Percentiles rank a stretch among this genome's conserved stretches.
Conservation (phyloP, 495 filamentous ascomycete genomes). For the Evernia prunastri region DNA sequence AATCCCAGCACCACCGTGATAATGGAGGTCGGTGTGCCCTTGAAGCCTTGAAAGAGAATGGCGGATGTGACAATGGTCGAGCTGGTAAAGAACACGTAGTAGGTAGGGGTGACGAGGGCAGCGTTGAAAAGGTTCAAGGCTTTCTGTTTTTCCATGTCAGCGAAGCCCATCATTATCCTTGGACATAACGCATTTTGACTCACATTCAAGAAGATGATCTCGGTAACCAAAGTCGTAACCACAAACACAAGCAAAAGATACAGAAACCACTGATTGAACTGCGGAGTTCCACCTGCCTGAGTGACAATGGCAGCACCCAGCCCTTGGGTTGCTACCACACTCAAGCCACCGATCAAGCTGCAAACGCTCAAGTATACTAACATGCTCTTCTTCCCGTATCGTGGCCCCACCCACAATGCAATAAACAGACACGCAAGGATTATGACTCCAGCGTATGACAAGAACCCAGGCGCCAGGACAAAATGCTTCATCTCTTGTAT, state of each 20-base stretch:
- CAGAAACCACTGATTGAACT: constrained; percentile 97
- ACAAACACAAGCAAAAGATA: constrained; percentile 92
- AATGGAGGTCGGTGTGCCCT: constrained; percentile 73
- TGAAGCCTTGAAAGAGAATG: constrained; percentile 90
- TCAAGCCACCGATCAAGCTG: constrained; percentile 88
- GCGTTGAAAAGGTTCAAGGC: constrained; percentile 96
- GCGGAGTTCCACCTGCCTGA: constrained; percentile 68
- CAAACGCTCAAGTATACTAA: constrained; percentile 94
- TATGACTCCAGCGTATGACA: constrained; percentile 78
- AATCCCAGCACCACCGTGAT: constrained; percentile 90
- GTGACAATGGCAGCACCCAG: constrained; percentile 86
- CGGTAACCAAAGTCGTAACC: constrained; percentile 75
- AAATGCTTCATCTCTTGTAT: constrained; percentile 93
- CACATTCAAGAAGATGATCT: constrained; percentile 94
- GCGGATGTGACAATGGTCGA: constrained; percentile 91
- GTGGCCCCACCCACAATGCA: constrained; percentile 77
- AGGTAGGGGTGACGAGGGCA: constrained; percentile 92
- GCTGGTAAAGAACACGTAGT: constrained; percentile 97
- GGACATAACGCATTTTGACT: constrained; percentile 33
- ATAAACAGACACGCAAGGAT: constrained; percentile 64
- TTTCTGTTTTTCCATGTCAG: constrained; percentile 58
- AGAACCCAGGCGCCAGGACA: constrained; percentile 80
- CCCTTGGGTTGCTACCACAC: constrained; percentile 92
- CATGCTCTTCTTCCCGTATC: constrained; percentile 95
- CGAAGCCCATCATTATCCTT: background rate